Conservation (phyloP, 768 basidiomycete species). For the Leccinum truebloodii region DNA sequence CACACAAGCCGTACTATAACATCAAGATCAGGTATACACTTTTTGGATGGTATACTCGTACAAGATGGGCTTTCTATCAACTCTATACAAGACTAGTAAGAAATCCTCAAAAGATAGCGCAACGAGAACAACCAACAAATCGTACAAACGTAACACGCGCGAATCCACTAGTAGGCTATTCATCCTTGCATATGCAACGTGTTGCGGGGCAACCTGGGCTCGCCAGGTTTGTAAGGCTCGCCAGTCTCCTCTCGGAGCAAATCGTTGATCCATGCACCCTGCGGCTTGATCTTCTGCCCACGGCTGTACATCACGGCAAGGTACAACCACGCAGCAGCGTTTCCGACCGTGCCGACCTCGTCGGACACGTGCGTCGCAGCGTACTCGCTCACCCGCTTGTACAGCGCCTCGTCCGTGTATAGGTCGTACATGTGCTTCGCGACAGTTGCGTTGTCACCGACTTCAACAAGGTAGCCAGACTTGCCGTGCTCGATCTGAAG, state of each 20-base stretch:
- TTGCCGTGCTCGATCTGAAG: constrained; percentile 87
- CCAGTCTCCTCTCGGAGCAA: constrained; percentile 74
- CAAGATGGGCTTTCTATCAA: constrained; percentile 11
- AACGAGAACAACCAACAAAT: constrained; percentile 3
- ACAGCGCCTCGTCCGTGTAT: constrained; percentile 71
- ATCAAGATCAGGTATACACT: constrained; percentile 4
- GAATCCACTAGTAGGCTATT: constrained; percentile 2
- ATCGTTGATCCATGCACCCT: constrained; percentile 86
- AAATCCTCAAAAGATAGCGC: not conserved
- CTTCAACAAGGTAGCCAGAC: constrained; percentile 81
- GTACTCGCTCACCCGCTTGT: constrained; percentile 61
- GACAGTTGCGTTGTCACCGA: constrained; percentile 74
- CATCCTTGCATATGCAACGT: constrained; percentile 50
- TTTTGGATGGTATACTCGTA: constrained; percentile 10
- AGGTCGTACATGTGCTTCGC: constrained; percentile 77
- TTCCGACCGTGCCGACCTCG: constrained; percentile 84
- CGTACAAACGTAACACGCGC: constrained; percentile 10
- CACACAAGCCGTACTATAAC: not conserved
- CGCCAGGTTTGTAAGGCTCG: constrained; percentile 63
- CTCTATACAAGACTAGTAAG: constrained; percentile 2
- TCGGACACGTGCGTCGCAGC: constrained; percentile 79
- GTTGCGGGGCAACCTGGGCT: constrained; percentile 71
- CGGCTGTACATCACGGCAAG: constrained; percentile 80
- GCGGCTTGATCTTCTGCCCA: constrained; percentile 75
- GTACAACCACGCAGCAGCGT: constrained; percentile 64